phyloP scores from a whole-genome alignment of 2,329 filamentous ascomycete genomes.

The Colletotrichum lupini region DNA sequence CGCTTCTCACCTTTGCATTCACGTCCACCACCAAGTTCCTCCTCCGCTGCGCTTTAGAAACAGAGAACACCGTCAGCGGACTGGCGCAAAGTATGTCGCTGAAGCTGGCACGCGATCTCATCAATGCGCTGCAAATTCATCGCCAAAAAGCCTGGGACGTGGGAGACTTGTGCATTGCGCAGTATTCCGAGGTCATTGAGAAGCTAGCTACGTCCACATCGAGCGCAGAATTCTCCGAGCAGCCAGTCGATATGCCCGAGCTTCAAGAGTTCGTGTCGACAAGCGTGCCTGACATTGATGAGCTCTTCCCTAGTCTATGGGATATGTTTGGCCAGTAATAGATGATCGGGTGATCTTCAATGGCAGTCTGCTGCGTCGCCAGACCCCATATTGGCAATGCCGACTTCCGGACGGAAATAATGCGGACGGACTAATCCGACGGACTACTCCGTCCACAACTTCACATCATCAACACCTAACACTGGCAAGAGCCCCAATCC shows the following conservation, averaged over 20 bases:
- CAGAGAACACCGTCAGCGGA: conserved; percentile 48
- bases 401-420: not conserved
- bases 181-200: conserved; percentile 59
- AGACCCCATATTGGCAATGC: not conserved
- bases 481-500: not conserved
- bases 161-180: conserved; percentile 59
- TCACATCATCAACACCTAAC: not conserved
- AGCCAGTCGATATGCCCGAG: conserved; percentile 25
- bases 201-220: conserved; percentile 48
- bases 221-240: conserved; percentile 7
- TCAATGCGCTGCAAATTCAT: conserved; percentile 51
- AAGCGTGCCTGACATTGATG: conserved; percentile 30
- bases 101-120: conserved; percentile 54
- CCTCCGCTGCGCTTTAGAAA: conserved; percentile 58
- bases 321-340: conserved; percentile 22
- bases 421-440: not conserved
- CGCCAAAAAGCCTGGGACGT: conserved; percentile 59
- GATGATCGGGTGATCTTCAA: not conserved
- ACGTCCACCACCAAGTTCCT: conserved; percentile 62
- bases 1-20: conserved; percentile 58
- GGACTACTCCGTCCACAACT: not conserved
- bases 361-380: too few species aligned
- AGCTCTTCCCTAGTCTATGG: conserved; percentile 33
- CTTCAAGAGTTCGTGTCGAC: conserved; percentile 30
- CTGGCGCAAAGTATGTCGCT: conserved; percentile 52